These are phyloP conservation scores for Euphorbia lathyris DNA, from an alignment of 345 rosid species.

Conservation along the genomic window DNA sequence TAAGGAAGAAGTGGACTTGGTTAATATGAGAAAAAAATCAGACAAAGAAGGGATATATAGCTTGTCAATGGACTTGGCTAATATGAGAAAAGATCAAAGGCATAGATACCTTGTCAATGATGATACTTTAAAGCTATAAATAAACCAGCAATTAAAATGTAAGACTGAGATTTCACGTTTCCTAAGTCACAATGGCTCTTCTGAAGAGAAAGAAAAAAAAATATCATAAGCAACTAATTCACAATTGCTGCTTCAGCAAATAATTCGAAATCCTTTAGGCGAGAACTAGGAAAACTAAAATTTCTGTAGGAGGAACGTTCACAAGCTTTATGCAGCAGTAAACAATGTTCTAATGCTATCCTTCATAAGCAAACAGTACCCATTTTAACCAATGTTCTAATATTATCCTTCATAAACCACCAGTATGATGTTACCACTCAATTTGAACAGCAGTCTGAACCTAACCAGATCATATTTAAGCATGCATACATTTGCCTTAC, in stretches of 20 bases:
- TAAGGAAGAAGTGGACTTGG: background rate
- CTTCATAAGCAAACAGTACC: background rate
- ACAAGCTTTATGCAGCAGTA: background rate
- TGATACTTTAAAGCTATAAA: background rate
- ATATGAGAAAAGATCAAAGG: background rate
- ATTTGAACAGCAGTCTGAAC: conserved; percentile 1
- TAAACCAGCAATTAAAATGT: background rate
- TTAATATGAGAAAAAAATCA: too few relatives aligned
- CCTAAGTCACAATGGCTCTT: background rate
- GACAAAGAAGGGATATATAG: too few relatives aligned
- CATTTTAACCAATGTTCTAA: background rate
- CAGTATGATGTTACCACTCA: background rate
- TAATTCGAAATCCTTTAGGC: background rate
- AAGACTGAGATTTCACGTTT: background rate
- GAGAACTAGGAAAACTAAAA: too few relatives aligned
- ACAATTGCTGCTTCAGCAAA: background rate
- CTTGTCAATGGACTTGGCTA: background rate
- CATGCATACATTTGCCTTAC: background rate
- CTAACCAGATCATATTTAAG: background rate
- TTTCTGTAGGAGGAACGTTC: background rate
- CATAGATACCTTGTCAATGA: background rate
- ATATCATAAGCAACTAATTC: background rate
- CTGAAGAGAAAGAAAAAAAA: too few relatives aligned
- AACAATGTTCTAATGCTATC: background rate
- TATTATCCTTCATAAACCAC: background rate